A percentile compares a stretch with the other conserved stretches of the same genome.
These are phyloP conservation scores for Edaphochlamys debaryana DNA, from an alignment of 139 green algal species.

Conservation along the genomic window DNA sequence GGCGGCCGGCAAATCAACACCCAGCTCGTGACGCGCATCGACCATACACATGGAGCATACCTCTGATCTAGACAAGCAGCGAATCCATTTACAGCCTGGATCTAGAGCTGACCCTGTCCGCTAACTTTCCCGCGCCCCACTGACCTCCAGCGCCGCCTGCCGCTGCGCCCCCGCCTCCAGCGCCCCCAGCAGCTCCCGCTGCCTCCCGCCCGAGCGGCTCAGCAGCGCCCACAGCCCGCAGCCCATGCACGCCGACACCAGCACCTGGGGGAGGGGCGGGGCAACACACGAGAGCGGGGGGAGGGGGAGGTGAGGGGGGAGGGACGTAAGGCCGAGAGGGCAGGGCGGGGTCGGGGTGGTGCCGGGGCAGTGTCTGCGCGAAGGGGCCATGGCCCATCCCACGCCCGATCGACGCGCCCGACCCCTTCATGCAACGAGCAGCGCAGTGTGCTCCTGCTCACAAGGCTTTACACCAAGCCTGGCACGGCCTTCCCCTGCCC, in stretches of 20 bases:
- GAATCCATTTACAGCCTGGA: too few species aligned
- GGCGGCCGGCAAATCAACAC: too few species aligned
- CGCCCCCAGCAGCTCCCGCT: not conserved
- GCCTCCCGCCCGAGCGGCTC: not conserved
- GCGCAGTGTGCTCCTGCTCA: too few species aligned
- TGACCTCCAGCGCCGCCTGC: constrained; percentile 11
- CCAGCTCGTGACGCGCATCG: not conserved
- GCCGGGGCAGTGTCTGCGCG: too few species aligned
- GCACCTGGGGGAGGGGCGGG: not conserved
- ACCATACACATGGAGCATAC: not conserved
- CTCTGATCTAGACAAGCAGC: too few species aligned
- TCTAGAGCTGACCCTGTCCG: not conserved
- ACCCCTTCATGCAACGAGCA: too few species aligned
- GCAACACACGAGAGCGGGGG: not conserved
- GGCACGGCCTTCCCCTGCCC: too few species aligned
- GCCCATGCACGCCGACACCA: not conserved
- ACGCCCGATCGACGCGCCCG: too few species aligned
- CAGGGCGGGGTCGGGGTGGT: too few species aligned
- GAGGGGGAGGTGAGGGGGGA: not conserved
- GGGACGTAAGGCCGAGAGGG: not conserved
- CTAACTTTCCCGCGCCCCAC: too few species aligned
- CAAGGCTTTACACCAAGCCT: too few species aligned
- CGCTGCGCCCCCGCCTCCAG: not conserved
- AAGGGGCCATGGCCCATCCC: too few species aligned
- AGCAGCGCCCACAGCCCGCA: constrained; percentile 7